Base-by-base conservation (phyloP, 202 grass and related monocot genomes). In the Panicum virgatum region DNA sequence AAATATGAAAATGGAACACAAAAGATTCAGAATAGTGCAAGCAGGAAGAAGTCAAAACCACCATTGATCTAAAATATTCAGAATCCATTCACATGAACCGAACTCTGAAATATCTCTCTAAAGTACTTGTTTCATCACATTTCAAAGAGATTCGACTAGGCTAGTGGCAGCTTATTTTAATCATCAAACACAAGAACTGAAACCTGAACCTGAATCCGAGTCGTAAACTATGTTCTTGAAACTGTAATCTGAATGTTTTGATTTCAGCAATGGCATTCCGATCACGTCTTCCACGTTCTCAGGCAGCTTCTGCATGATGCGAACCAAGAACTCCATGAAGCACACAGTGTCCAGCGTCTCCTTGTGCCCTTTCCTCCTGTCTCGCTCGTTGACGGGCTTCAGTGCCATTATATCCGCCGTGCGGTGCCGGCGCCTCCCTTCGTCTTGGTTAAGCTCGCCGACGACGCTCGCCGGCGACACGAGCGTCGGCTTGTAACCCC, bases 301-400 rank as follows among this genome's bases (percentile, higher is more conserved):
- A 0, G 78, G 51, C 32, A 58, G 23, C 48, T 80, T 45, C 37
- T 1, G 22, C 64, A 59, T 69, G 51, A 32, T 25, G 16, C 65
- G 50, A 56, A 10, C 32, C 78, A 80, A 58, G 22, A 80, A 68
- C 32, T 34, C 32, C 77, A 68, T 80, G 34, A 68, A 68, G n/a
- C n/a, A 48, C 76, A 79, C 76, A 2, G 46, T 54, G 62, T 25
- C 14, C 12, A 79, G 62, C 7, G 46, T 40, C 15, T 13, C 11
- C 26, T 79, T 4, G 8, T 54, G 62, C 32, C 62, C 77, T 19
- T 26, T 66, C 77, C 62, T 52, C 77, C 3, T 67, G 12, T 79
- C 16, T 22, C 5, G 16, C 12, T 79, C 47, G 6, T 2, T 57
- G 14, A 57, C 20, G 6, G 63, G 63, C n/a, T 44, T 32, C 5